Percentiles rank a stretch among this genome's conserved stretches.
These are phyloP conservation scores for Clavariopsis aquatica DNA, from an alignment of 495 filamentous ascomycete species.

Conservation along the genomic window DNA sequence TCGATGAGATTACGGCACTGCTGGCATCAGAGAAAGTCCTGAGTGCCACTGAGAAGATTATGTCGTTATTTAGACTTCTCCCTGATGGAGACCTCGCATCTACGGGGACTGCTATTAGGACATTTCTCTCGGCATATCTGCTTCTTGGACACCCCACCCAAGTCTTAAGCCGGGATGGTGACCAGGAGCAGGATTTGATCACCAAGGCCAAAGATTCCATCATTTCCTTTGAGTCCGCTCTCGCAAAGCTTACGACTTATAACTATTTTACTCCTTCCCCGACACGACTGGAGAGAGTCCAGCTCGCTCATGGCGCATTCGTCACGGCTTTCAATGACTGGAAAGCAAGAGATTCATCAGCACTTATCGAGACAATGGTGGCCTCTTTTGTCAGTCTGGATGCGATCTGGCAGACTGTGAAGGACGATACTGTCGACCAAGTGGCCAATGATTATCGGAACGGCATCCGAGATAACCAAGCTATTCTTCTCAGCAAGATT, in stretches of 20 bases:
- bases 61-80: constrained; percentile 75
- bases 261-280: constrained; percentile 45
- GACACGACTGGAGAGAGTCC: constrained; percentile 57
- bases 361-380: constrained; percentile 90
- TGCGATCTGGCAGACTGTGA: constrained; percentile 94
- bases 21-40: constrained; percentile 77
- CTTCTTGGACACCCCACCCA: constrained; percentile 91
- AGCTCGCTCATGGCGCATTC: constrained; percentile 75
- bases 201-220: constrained; percentile 84
- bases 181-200: constrained; percentile 87
- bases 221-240: constrained; percentile 75
- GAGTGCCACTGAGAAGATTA: constrained; percentile 65
- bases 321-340: constrained; percentile 91
- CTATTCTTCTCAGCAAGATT: constrained; percentile 82
- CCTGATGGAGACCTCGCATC: constrained; percentile 68
- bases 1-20: constrained; percentile 77
- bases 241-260: constrained; percentile 51
- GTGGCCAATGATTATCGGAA: constrained; percentile 88
- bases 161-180: constrained; percentile 78
- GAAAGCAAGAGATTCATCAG: constrained; percentile 89
- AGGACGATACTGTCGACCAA: constrained; percentile 79
- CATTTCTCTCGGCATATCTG: constrained; percentile 88
- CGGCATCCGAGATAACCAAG: constrained; percentile 91
- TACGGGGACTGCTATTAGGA: constrained; percentile 78
- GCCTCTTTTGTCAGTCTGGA: constrained; percentile 94